Evolutionary conservation across 345 rosid genomes (phyloP).

Genomic region (Dovyalis caffra): DNA sequence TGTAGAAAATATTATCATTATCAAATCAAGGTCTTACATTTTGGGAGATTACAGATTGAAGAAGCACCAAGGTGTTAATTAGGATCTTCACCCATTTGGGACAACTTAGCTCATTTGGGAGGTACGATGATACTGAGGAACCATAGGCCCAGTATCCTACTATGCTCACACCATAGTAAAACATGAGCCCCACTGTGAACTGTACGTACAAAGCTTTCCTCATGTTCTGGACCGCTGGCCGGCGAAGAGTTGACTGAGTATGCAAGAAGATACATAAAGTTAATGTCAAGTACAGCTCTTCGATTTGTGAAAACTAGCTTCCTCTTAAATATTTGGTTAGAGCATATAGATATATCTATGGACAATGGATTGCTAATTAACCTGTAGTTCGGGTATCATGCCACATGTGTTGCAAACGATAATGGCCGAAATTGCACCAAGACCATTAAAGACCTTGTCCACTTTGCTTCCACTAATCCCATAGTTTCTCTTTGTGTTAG

Average conservation of each 20-base stretch:
- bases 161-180: constrained; percentile 26
- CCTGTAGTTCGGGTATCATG: constrained; percentile 38
- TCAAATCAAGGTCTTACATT: constrained; percentile 16
- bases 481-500: constrained; percentile 16
- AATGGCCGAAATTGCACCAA: constrained; percentile 29
- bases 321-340: too few species aligned
- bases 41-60: constrained; percentile 33
- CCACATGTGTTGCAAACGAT: constrained; percentile 29
- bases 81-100: constrained; percentile 30
- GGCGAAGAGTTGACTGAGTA: constrained; percentile 32
- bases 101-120: constrained; percentile 23
- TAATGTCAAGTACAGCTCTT: too few species aligned
- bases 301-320: too few species aligned
- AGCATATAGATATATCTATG: too few species aligned
- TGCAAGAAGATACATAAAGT: not conserved
- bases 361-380: not conserved
- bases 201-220: constrained; percentile 31
- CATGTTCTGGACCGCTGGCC: constrained; percentile 37
- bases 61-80: constrained; percentile 24
- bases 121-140: constrained; percentile 28
- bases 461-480: constrained; percentile 14
- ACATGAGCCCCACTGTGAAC: constrained; percentile 24
- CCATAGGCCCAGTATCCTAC: constrained; percentile 42
- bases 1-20: too few species aligned
- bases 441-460: constrained; percentile 19